Conservation (phyloP, 345 rosid species). For the Sapria himalayana region DNA sequence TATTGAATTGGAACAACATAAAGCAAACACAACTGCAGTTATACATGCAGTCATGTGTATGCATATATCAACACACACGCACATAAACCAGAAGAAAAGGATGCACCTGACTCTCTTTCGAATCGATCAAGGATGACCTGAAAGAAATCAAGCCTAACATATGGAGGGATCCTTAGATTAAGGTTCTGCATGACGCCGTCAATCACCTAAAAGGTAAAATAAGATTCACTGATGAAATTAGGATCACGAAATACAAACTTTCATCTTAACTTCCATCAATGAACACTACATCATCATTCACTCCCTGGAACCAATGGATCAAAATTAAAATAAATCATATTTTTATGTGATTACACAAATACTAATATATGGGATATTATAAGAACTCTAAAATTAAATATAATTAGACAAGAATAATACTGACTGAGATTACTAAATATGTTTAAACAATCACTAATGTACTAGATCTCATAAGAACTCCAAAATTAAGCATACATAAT, state of each 20-base stretch:
- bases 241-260: not conserved
- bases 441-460: no score
- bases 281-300: no score
- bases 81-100: slow-evolving; percentile 10
- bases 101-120: slow-evolving; percentile 24
- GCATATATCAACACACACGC: not conserved
- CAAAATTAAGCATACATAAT: no score
- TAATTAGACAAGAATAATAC: no score
- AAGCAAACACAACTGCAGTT: not conserved
- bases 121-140: slow-evolving; percentile 45
- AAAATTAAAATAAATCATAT: no score
- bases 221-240: not conserved
- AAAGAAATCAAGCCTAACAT: slow-evolving; percentile 54
- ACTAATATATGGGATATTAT: no score
- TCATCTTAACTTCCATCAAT: not conserved
- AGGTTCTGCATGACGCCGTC: slow-evolving; percentile 65
- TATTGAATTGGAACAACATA: not conserved
- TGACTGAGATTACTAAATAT: no score
- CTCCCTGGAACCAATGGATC: no score
- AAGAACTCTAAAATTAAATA: no score
- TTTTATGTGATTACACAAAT: no score
- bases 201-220: slow-evolving; percentile 32
- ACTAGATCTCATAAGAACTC: no score
- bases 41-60: no score
- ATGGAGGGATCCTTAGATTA: slow-evolving; percentile 55